A percentile compares a stretch with the other conserved stretches of the same genome.
Conservation (phyloP, 495 filamentous ascomycete species). For the Penicillium salamii region DNA sequence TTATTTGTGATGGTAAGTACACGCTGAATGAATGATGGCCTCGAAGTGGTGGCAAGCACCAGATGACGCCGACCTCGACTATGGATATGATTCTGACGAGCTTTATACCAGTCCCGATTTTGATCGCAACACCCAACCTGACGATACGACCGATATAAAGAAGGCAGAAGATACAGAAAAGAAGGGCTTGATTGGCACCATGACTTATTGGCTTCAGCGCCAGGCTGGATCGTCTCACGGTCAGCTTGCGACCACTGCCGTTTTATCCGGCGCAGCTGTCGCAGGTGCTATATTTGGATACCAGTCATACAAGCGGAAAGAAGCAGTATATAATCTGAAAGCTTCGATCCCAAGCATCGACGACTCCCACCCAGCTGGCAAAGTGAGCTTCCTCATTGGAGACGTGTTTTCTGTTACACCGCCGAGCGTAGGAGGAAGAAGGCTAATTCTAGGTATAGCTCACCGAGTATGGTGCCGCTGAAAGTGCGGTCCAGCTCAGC, state of each 20-base stretch:
- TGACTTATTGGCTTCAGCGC: conserved; percentile 58
- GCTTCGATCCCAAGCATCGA: conserved; percentile 62
- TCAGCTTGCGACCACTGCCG: conserved; percentile 73
- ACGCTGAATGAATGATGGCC: conserved; percentile 8
- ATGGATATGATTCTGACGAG: conserved; percentile 34
- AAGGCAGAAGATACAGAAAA: conserved; percentile 2
- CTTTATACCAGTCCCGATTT: conserved; percentile 20
- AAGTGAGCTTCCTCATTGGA: conserved; percentile 21
- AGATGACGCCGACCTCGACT: conserved; percentile 25
- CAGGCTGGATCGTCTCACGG: conserved; percentile 51
- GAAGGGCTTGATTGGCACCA: conserved; percentile 28
- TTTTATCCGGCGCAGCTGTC: conserved; percentile 72
- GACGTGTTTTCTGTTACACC: background rate
- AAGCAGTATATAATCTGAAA: conserved; percentile 66
- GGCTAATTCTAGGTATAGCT: conserved; percentile 49
- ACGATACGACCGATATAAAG: conserved; percentile 2
- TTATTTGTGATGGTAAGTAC: conserved; percentile 12
- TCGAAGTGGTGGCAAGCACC: conserved; percentile 27
- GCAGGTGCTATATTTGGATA: conserved; percentile 69
- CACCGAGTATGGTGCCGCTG: conserved; percentile 69
- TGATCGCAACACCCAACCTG: conserved; percentile 9
- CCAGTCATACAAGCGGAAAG: conserved; percentile 61
- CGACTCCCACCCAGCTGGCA: conserved; percentile 41
- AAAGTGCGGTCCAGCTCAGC: conserved; percentile 47
- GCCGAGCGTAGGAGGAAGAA: background rate